phyloP scores from a whole-genome alignment of 169 alveolate species.

The Eimeria praecox region DNA sequence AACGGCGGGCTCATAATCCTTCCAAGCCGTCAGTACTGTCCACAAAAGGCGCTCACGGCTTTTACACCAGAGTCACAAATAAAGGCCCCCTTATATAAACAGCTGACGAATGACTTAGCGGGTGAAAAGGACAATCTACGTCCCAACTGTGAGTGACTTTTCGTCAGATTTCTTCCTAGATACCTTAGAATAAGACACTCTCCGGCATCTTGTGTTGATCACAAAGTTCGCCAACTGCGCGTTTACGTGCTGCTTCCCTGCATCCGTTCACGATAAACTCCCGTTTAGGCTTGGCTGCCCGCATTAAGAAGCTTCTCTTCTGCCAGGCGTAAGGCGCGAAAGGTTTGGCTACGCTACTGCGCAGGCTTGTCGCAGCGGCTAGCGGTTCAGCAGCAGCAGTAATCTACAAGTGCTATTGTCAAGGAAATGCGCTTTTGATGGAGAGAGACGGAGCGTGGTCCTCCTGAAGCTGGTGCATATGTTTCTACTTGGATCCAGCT shows the following conservation, averaged over 20 bases:
- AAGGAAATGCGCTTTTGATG: neutral
- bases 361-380: neutral
- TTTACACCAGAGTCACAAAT: neutral
- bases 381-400: neutral
- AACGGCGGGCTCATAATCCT: neutral
- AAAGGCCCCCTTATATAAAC: neutral
- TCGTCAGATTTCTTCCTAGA: neutral
- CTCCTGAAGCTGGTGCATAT: neutral
- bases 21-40: neutral
- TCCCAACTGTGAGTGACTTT: neutral
- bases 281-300: neutral
- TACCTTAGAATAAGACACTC: neutral
- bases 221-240: neutral
- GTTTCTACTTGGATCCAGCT: neutral
- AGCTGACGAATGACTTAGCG: neutral
- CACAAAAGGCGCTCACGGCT: neutral
- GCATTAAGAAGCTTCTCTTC: neutral
- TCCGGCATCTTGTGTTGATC: neutral
- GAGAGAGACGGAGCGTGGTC: neutral
- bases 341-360: neutral
- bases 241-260: neutral
- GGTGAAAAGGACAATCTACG: neutral
- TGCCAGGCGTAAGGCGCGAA: neutral
- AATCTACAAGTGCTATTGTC: neutral
- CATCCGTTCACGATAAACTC: neutral